Conservation (phyloP, 192 early-diverging fungal genomes). For the Spinellus fusiger region DNA sequence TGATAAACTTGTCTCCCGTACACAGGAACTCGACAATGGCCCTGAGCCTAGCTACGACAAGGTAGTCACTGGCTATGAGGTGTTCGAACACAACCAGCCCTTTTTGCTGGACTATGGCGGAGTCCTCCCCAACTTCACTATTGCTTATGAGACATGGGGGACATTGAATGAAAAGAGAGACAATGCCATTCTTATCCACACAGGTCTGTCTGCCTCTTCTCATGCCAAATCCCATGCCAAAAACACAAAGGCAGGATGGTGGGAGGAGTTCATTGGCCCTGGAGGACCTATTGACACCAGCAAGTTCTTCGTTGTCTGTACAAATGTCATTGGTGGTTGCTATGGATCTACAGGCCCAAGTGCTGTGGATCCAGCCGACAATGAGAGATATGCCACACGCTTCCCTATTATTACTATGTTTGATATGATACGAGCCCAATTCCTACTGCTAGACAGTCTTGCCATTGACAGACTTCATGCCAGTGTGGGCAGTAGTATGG, state of each 20-base stretch:
- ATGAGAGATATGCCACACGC: conserved; percentile 74
- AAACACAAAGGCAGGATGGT: conserved; percentile 86
- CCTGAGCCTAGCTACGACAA: conserved; percentile 83
- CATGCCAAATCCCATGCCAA: conserved; percentile 85
- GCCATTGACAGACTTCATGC: conserved; percentile 80
- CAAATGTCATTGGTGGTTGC: conserved; percentile 94
- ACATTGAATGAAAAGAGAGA: conserved; percentile 65
- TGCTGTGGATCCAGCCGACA: conserved; percentile 71
- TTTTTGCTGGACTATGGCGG: conserved; percentile 84
- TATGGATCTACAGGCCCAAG: conserved; percentile 93
- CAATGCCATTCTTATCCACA: conserved; percentile 92
- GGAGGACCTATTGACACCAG: conserved; percentile 86
- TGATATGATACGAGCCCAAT: conserved; percentile 97
- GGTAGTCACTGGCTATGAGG: conserved; percentile 67
- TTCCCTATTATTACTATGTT: conserved; percentile 91
- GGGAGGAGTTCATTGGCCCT: conserved; percentile 97
- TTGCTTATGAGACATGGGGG: conserved; percentile 99
- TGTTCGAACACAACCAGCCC: conserved; percentile 55
- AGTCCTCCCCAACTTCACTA: conserved; percentile 61
- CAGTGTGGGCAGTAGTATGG: conserved; percentile 91
- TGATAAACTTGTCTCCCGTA: conserved; percentile 55
- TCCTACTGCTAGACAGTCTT: conserved; percentile 72
- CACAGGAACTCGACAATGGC: conserved; percentile 58
- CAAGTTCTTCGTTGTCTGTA: conserved; percentile 93
- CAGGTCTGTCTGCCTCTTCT: conserved; percentile 86